These are phyloP conservation scores for Lecanicillium sp. DNA, from an alignment of 2,329 filamentous ascomycete genomes.

Conservation along the genomic window DNA sequence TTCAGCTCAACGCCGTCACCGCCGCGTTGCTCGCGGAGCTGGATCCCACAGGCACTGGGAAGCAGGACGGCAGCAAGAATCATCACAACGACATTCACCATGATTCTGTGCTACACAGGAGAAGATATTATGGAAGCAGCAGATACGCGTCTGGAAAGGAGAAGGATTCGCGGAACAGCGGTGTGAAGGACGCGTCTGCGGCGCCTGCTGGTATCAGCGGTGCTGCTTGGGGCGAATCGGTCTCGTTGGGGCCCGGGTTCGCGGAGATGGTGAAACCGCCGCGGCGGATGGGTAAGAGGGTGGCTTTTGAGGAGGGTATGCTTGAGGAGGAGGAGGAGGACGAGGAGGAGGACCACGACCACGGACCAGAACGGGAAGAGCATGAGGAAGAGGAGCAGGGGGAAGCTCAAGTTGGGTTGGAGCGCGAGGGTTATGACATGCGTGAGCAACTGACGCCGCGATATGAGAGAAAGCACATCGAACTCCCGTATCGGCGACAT, in stretches of 20 bases:
- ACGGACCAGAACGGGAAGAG: too few species aligned
- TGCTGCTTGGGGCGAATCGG: constrained; percentile 2
- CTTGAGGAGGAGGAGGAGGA: background rate
- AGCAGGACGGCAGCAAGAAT: too few species aligned
- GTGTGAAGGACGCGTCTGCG: background rate
- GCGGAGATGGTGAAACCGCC: background rate
- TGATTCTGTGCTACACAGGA: background rate
- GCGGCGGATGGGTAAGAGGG: background rate
- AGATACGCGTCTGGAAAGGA: too few species aligned
- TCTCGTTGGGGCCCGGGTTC: background rate
- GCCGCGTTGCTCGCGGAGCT: background rate
- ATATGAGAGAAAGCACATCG: too few species aligned
- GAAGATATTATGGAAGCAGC: background rate
- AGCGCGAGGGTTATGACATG: too few species aligned
- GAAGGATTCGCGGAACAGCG: background rate
- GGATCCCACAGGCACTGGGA: background rate
- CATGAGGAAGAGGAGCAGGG: background rate
- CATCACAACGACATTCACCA: too few species aligned
- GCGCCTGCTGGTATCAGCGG: background rate
- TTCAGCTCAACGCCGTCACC: background rate
- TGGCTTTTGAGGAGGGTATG: background rate
- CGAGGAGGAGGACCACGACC: background rate
- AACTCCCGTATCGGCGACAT: too few species aligned
- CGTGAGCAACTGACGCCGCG: background rate
- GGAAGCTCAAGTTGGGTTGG: background rate